phyloP scores from a whole-genome alignment of 2,329 filamentous ascomycete genomes.

The Phaeosphaeriaceae sp. region DNA sequence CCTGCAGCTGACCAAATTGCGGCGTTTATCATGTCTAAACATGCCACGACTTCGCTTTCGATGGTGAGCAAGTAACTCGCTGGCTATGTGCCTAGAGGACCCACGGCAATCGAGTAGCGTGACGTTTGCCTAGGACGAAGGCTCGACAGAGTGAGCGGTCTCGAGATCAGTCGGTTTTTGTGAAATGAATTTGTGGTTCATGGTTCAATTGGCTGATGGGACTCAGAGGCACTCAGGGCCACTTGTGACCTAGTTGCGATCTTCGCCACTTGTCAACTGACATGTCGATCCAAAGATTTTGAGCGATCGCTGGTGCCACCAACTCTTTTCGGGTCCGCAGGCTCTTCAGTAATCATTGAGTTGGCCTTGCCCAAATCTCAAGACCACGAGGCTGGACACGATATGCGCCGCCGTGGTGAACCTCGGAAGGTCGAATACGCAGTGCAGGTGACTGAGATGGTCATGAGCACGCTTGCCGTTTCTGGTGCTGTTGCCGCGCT shows the following conservation, averaged over 20 bases:
- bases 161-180: background rate
- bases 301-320: background rate
- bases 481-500: background rate
- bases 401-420: background rate
- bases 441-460: background rate
- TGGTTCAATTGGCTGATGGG: background rate
- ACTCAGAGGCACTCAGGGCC: background rate
- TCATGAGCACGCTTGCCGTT: background rate
- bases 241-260: background rate
- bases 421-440: background rate
- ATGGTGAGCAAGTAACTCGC: background rate
- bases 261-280: background rate
- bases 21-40: background rate
- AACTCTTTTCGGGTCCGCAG: background rate
- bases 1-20: background rate
- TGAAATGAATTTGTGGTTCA: background rate
- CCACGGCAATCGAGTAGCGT: background rate
- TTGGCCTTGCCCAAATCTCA: background rate
- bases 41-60: background rate
- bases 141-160: background rate
- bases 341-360: background rate
- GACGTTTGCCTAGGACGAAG: background rate
- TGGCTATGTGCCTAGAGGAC: background rate
- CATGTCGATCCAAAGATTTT: background rate
- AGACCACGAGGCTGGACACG: background rate